Evolutionary conservation across 2,329 filamentous ascomycete genomes (phyloP), one percentile per base, ranked within the genome.

Genomic region (Myriosclerotinia scirpicola): DNA sequence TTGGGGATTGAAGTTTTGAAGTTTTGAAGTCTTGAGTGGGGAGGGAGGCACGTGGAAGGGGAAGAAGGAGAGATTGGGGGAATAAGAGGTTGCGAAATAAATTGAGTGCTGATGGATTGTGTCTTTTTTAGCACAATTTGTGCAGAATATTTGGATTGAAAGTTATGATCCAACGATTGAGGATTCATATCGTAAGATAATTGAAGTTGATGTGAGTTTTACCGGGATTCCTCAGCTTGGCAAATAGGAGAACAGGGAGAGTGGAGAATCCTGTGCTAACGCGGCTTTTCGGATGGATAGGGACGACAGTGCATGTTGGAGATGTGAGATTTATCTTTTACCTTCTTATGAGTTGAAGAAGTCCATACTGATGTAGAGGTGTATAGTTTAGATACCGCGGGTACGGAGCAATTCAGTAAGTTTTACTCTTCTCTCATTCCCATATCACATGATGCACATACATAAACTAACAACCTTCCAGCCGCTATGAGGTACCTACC

Each of bases 61-160:
- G 22, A 54, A 20, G 15, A 30, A n/a, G 15, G 22, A 22, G 7
- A 53, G 34, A 54, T 42, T 17, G 7, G 15, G 9, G 48, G 36
- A 26, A 26, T 15, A 14, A 9, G 6, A n/a, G 17, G n/a, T 48
- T 34, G 30, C 1, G 9, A 34, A 22, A 5, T n/a, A 50, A 34
- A 48, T 26, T 14, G n/a, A 60, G 20, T 48, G n/a, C 58, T 60
- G 30, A 60, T 38, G 12, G 22, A 60, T 67, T 65, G 56, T 59
- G 71, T 42, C 44, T 56, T 22, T 14, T 58, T 46, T n/a, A 87
- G 88, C 89, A 68, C 88, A 91, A 83, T 91, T 91, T 74, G 88
- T 91, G 60, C 88, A 90, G 76, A 90, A 90, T 79, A 85, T 90
- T 36, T 91, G 89, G 87, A 90, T 91, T 75, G 88, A 91, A 76